Conservation (phyloP, 192 early-diverging fungal genomes). For the Mortierella alpina region DNA sequence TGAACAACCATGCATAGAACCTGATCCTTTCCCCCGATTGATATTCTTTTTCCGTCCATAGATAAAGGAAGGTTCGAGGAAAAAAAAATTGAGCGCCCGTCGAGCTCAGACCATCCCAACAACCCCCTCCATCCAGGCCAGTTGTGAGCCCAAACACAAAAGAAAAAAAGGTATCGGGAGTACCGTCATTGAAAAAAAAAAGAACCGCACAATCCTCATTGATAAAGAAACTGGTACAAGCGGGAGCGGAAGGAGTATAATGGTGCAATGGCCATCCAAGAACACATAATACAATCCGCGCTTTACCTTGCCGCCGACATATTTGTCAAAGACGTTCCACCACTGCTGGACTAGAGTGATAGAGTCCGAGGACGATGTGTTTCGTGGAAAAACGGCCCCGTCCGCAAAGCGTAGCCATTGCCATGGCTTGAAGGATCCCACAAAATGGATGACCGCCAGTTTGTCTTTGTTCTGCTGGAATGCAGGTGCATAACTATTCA, state of each 20-base stretch:
- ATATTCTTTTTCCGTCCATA: slow-evolving; percentile 7
- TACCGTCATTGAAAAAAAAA: slow-evolving; percentile 34
- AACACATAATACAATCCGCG: neutral
- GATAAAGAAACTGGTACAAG: slow-evolving; percentile 16
- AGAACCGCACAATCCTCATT: neutral
- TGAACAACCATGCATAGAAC: no score
- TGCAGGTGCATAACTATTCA: slow-evolving; percentile 77
- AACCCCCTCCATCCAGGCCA: neutral
- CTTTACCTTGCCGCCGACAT: slow-evolving; percentile 58
- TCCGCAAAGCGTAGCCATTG: slow-evolving; percentile 74
- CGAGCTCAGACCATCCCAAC: slow-evolving; percentile 48
- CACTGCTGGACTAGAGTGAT: slow-evolving; percentile 70
- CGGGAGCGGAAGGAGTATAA: neutral
- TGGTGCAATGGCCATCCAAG: neutral
- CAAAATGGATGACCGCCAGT: slow-evolving; percentile 90
- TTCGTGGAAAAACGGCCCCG: slow-evolving; percentile 62
- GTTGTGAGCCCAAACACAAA: slow-evolving; percentile 28
- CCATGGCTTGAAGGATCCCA: slow-evolving; percentile 93
- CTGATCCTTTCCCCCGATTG: neutral
- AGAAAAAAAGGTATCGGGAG: slow-evolving; percentile 15
- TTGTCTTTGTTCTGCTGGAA: slow-evolving; percentile 76
- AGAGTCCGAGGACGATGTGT: slow-evolving; percentile 62
- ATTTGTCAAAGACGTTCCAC: slow-evolving; percentile 79
- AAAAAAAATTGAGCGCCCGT: neutral
- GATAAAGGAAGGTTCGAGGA: slow-evolving; percentile 34